phyloP scores from a whole-genome alignment of 257 asterid genomes.

The Solanum pinnatisectum region DNA sequence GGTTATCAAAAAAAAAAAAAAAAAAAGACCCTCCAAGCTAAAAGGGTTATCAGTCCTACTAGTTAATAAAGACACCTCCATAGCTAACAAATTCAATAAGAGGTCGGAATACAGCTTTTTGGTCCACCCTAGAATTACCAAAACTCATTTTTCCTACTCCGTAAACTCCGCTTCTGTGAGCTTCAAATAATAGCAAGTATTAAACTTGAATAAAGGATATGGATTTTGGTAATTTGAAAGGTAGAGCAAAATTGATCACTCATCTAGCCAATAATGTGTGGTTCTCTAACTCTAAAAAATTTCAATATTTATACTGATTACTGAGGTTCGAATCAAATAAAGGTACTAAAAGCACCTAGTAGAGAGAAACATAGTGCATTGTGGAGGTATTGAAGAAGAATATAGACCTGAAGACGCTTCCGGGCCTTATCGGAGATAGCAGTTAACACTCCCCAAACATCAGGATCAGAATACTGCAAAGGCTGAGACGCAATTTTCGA shows the following conservation, averaged over 20 bases:
- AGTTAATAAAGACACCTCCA: not conserved
- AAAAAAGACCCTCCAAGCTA: not conserved
- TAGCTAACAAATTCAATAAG: not conserved
- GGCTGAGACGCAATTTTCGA: conserved; percentile 74
- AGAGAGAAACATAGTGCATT: not conserved
- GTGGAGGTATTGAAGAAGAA: not conserved
- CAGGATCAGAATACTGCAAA: conserved; percentile 63
- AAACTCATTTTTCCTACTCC: not conserved
- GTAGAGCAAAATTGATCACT: not conserved
- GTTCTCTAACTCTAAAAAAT: not conserved
- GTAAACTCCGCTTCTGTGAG: not conserved
- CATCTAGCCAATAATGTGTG: not conserved
- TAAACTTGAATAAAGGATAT: not conserved
- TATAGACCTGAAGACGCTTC: conserved; percentile 70
- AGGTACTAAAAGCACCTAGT: not conserved
- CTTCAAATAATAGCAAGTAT: not conserved
- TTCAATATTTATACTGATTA: not conserved
- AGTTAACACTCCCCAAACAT: conserved; percentile 96
- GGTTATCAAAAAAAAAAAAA: no score
- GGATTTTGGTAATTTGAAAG: not conserved
- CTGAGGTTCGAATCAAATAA: not conserved
- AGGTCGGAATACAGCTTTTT: not conserved
- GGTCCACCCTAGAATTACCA: not conserved
- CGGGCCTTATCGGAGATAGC: conserved; percentile 91
- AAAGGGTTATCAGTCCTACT: not conserved